These are phyloP conservation scores for Globisporangium spinosum DNA, from an alignment of 352 stramenopile genomes.

Conservation along the genomic window DNA sequence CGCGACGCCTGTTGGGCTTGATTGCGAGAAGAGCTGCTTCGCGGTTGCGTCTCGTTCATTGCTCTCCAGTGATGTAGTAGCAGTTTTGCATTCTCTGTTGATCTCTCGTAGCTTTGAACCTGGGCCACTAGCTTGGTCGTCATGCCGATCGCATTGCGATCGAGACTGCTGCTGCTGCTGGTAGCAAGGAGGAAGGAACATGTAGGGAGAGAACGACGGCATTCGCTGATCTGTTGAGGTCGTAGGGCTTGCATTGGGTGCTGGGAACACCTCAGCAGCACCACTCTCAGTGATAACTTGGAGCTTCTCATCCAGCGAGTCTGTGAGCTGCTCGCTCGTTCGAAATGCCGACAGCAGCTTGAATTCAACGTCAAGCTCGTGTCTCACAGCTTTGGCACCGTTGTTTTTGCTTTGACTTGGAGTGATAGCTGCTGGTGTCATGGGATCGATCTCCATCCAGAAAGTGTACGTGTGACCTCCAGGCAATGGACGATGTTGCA, in stretches of 20 bases:
- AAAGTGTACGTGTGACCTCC: conserved; percentile 69
- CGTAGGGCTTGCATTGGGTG: background rate
- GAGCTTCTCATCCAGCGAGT: conserved; percentile 14
- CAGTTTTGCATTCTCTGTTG: no score
- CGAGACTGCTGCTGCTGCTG: background rate
- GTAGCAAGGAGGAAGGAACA: conserved; percentile 12
- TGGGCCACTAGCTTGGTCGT: background rate
- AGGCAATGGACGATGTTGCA: conserved; percentile 41
- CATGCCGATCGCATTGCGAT: background rate
- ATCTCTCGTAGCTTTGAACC: background rate
- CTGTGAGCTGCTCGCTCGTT: conserved; percentile 21
- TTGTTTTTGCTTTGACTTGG: no score
- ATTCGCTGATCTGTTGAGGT: background rate
- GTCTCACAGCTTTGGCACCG: background rate
- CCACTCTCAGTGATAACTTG: background rate
- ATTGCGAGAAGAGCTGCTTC: conserved; percentile 5
- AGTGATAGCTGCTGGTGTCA: background rate
- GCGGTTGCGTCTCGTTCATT: conserved; percentile 1
- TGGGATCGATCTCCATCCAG: conserved; percentile 43
- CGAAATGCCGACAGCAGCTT: conserved; percentile 41
- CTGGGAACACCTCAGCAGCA: background rate
- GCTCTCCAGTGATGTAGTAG: background rate
- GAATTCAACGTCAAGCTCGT: conserved; percentile 36
- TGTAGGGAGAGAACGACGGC: conserved; percentile 9
- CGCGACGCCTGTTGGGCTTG: no score